Conservation (phyloP, 1,139 yeast genomes). For the Saccharomyces hybrid region DNA sequence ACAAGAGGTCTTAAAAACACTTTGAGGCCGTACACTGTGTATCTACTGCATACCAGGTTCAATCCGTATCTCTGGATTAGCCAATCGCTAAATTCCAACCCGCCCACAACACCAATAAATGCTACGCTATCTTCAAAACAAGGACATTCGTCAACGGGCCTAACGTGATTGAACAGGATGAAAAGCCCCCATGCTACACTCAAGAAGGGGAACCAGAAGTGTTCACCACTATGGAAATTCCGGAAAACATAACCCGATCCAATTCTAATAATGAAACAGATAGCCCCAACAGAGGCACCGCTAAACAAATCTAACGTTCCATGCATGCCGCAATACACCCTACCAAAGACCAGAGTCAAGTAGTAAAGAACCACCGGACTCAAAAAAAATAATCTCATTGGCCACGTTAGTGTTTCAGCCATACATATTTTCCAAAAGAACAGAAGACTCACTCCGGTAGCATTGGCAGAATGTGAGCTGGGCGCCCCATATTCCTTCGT, state of each 20-base stretch:
- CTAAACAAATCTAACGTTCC: conserved; percentile 70
- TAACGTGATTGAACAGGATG: conserved; percentile 63
- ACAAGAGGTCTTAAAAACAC: conserved; percentile 20
- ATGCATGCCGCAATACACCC: conserved; percentile 96
- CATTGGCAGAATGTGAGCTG: conserved; percentile 87
- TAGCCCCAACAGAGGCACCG: conserved; percentile 59
- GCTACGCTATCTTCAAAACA: conserved; percentile 95
- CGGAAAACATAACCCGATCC: conserved; percentile 12
- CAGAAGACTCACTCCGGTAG: conserved; percentile 59
- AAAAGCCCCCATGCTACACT: conserved; percentile 39
- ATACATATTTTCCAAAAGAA: conserved; percentile 17
- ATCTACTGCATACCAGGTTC: conserved; percentile 9
- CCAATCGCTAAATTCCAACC: conserved; percentile 39
- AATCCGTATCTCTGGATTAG: conserved; percentile 11
- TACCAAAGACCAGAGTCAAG: conserved; percentile 62
- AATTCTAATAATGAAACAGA: conserved; percentile 40
- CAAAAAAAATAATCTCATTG: conserved; percentile 8
- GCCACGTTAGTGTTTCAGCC: conserved; percentile 8
- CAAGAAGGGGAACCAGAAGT: conserved; percentile 35
- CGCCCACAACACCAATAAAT: conserved; percentile 80
- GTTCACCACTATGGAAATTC: conserved; percentile 22
- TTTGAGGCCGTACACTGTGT: conserved; percentile 10
- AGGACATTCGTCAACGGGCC: conserved; percentile 91
- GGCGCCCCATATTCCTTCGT: conserved; percentile 95
- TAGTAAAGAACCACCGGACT: conserved; percentile 42